Percentiles rank a stretch among this genome's conserved stretches.
phyloP scores from a whole-genome alignment of 176 grass and related monocot genomes.

The Chloris gayana region DNA sequence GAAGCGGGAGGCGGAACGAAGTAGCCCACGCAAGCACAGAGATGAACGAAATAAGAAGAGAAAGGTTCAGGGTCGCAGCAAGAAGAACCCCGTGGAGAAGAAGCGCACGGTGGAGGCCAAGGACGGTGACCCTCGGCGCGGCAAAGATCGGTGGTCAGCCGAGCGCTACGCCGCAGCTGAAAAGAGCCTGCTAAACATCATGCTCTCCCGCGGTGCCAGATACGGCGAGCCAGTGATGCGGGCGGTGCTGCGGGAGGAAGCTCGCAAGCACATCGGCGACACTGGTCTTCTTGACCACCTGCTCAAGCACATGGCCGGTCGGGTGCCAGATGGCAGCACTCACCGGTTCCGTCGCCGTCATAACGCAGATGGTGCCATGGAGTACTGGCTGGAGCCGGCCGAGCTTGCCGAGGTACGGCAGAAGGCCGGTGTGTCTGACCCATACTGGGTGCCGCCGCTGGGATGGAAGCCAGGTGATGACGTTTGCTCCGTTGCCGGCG shows the following conservation, averaged over 20 bases:
- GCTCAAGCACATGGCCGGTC: conserved; percentile 84
- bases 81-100: conserved; percentile 39
- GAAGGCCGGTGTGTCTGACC: conserved; percentile 68
- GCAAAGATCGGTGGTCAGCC: conserved; percentile 76
- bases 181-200: conserved; percentile 69
- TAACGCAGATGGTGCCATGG: conserved; percentile 87
- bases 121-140: conserved; percentile 44
- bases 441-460: conserved; percentile 72
- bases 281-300: conserved; percentile 91
- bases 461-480: conserved; percentile 83
- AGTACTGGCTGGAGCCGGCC: conserved; percentile 94
- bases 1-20: conserved; percentile 36
- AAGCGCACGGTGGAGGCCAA: conserved; percentile 49
- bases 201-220: conserved; percentile 52
- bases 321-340: conserved; percentile 56
- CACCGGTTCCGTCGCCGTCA: conserved; percentile 76
- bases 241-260: conserved; percentile 67
- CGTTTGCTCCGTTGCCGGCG: conserved; percentile 46
- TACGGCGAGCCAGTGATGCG: conserved; percentile 64
- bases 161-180: conserved; percentile 73
- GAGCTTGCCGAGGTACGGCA: conserved; percentile 60
- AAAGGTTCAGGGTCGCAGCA: conserved; percentile 10
- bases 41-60: conserved; percentile 34
- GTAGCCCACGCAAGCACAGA: conserved; percentile 28
- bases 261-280: conserved; percentile 87